phyloP scores from a whole-genome alignment of 345 rosid species.

The Murraya paniculata region DNA sequence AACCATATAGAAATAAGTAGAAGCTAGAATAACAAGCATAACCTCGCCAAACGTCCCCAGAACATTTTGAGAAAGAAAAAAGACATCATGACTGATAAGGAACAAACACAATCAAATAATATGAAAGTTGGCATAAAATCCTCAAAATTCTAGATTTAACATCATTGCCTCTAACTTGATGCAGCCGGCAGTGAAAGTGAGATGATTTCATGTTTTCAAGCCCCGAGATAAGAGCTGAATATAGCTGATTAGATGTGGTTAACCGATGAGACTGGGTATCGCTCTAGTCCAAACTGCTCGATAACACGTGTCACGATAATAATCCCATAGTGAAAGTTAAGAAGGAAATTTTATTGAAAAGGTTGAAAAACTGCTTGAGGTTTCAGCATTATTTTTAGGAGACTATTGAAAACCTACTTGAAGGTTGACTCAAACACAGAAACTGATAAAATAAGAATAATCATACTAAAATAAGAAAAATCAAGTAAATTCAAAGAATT shows the following conservation, averaged over 20 bases:
- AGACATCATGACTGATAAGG: background rate
- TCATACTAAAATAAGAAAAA: background rate
- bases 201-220: background rate
- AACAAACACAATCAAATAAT: background rate
- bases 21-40: constrained; percentile 3
- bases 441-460: background rate
- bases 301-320: background rate
- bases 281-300: background rate
- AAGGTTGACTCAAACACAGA: background rate
- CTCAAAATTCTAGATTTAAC: background rate
- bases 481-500: background rate
- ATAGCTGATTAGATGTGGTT: background rate
- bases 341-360: background rate
- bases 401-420: background rate
- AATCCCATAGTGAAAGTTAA: background rate
- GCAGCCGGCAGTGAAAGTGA: background rate
- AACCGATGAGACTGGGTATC: background rate
- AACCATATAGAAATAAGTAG: background rate
- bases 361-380: background rate
- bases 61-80: background rate
- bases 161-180: background rate
- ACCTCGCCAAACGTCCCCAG: background rate
- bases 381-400: background rate
- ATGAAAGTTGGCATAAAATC: background rate
- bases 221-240: background rate